phyloP scores from a whole-genome alignment of 2,329 filamentous ascomycete species.

The Verticillium nonalfalfae region DNA sequence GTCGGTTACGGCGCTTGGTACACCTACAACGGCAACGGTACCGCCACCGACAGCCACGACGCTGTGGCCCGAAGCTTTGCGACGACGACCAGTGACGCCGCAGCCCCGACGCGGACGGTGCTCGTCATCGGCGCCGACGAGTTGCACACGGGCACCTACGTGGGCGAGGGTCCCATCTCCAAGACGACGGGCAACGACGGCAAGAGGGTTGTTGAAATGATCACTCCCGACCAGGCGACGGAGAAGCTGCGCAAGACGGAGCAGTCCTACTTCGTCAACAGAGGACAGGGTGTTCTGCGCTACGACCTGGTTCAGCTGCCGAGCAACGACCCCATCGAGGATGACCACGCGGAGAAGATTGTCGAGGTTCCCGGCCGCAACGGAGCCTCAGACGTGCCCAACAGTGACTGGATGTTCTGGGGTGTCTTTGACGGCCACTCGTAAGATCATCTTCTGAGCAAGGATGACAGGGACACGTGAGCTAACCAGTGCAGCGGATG shows the following conservation, averaged over 20 bases:
- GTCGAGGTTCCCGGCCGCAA: slow-evolving; percentile 70
- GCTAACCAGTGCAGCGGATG: slow-evolving; percentile 60
- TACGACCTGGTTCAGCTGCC: slow-evolving; percentile 94
- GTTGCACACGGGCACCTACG: slow-evolving; percentile 80
- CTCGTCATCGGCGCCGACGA: slow-evolving; percentile 87
- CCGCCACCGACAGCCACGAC: slow-evolving; percentile 24
- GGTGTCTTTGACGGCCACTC: slow-evolving; percentile 97
- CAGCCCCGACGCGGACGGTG: slow-evolving; percentile 55
- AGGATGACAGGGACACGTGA: not conserved
- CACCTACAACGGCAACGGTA: slow-evolving; percentile 54
- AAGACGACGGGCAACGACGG: slow-evolving; percentile 85
- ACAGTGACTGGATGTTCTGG: slow-evolving; percentile 99
- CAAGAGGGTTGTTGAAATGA: slow-evolving; percentile 86
- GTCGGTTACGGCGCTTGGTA: slow-evolving; percentile 76
- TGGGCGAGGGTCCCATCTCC: slow-evolving; percentile 78
- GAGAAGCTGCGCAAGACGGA: slow-evolving; percentile 84
- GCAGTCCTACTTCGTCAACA: slow-evolving; percentile 83
- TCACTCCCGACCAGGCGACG: slow-evolving; percentile 90
- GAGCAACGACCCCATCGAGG: slow-evolving; percentile 96
- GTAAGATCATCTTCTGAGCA: slow-evolving; percentile 37
- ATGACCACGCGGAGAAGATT: slow-evolving; percentile 97
- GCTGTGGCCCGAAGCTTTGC: slow-evolving; percentile 34
- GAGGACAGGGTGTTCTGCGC: slow-evolving; percentile 84
- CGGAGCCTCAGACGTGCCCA: slow-evolving; percentile 33
- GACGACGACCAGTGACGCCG: slow-evolving; percentile 27